phyloP scores from a whole-genome alignment of 495 filamentous ascomycete genomes.

The Eremomyces bilateralis region DNA sequence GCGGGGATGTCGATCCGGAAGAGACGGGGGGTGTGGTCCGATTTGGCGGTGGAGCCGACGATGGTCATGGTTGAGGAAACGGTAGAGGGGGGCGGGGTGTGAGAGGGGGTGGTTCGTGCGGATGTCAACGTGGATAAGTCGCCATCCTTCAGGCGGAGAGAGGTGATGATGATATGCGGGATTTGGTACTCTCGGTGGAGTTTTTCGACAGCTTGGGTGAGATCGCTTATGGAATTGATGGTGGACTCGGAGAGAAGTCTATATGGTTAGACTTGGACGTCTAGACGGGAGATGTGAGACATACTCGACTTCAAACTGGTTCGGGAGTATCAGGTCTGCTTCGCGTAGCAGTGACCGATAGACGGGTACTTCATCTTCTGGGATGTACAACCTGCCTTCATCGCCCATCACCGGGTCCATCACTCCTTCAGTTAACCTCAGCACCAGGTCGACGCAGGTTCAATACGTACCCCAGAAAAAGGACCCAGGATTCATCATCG shows the following conservation, averaged over 20 bases:
- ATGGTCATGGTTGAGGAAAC: slow-evolving; percentile 34
- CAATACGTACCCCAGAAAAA: slow-evolving; percentile 64
- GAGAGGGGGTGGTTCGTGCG: slow-evolving; percentile 3
- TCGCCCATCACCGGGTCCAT: slow-evolving; percentile 98
- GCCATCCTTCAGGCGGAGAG: slow-evolving; percentile 30
- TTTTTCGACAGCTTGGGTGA: slow-evolving; percentile 48
- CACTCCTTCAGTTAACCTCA: slow-evolving; percentile 31
- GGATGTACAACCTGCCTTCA: slow-evolving; percentile 75
- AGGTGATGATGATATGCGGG: slow-evolving; percentile 87
- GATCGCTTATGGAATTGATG: slow-evolving; percentile 51
- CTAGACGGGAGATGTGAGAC: slow-evolving; percentile 12
- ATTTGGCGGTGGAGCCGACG: slow-evolving; percentile 50
- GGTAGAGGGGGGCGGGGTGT: background rate
- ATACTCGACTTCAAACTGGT: slow-evolving; percentile 94
- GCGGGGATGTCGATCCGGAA: slow-evolving; percentile 72
- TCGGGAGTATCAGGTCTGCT: slow-evolving; percentile 83
- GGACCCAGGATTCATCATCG: slow-evolving; percentile 38
- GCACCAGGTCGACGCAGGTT: background rate
- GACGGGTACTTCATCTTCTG: slow-evolving; percentile 70
- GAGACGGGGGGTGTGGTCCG: slow-evolving; percentile 40
- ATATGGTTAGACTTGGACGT: too few species aligned
- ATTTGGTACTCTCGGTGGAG: slow-evolving; percentile 57
- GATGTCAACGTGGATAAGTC: slow-evolving; percentile 2
- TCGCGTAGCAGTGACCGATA: slow-evolving; percentile 58
- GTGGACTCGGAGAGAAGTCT: slow-evolving; percentile 65